These are phyloP conservation scores for Saccharomyces hybrid DNA, from an alignment of 1,139 yeast genomes.

Conservation along the genomic window DNA sequence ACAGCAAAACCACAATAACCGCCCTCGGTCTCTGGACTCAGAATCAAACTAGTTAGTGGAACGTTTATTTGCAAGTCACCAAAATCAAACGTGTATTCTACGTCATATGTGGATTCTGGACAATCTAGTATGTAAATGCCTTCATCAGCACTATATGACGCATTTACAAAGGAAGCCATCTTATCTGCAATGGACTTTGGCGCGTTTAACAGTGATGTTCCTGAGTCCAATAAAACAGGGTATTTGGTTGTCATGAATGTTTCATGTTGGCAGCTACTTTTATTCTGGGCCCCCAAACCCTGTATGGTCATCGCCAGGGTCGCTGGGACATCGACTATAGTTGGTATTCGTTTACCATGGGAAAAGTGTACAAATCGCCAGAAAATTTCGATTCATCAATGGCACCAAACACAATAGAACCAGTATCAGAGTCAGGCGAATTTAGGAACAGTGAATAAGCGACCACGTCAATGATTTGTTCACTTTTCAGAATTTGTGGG, in stretches of 20 bases:
- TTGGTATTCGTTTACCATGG: constrained; percentile 36
- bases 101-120: constrained; percentile 12
- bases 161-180: constrained; percentile 37
- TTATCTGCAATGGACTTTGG: constrained; percentile 38
- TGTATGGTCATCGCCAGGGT: constrained; percentile 42
- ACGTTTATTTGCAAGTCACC: constrained; percentile 45
- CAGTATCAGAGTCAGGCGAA: constrained; percentile 32
- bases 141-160: constrained; percentile 33
- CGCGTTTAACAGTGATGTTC: constrained; percentile 53
- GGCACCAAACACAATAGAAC: constrained; percentile 49
- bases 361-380: constrained; percentile 41
- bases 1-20: constrained; percentile 35
- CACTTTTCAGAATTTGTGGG: constrained; percentile 46
- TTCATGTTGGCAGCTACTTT: constrained; percentile 26
- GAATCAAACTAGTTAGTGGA: constrained; percentile 39
- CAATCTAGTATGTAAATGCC: constrained; percentile 36
- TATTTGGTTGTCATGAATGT: constrained; percentile 25
- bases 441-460: constrained; percentile 49
- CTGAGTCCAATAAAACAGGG: constrained; percentile 59
- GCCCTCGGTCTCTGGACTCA: constrained; percentile 15
- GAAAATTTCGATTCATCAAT: constrained; percentile 43
- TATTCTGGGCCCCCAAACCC: constrained; percentile 32
- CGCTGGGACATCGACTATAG: constrained; percentile 27
- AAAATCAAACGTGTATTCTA: constrained; percentile 39
- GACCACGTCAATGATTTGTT: constrained; percentile 44